A percentile compares a stretch with the other conserved stretches of the same genome.
Evolutionary conservation across 2,329 filamentous ascomycete species (phyloP).

Genomic region (Elsinoe australis): DNA sequence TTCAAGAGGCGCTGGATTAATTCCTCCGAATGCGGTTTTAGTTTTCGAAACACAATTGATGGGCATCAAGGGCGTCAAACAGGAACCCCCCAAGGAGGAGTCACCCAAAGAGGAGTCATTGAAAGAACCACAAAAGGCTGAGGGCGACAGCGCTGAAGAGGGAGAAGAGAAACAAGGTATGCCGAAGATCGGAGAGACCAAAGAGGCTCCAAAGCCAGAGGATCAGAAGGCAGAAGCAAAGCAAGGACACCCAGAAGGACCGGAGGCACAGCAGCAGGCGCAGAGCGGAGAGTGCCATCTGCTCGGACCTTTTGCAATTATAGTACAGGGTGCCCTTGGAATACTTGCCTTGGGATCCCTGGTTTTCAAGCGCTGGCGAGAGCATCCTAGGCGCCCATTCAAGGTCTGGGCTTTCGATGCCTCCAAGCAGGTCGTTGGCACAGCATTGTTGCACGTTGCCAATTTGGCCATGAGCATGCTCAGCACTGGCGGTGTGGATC

Average conservation of each 20-base stretch:
- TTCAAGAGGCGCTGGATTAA: constrained; percentile 59
- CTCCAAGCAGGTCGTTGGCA: constrained; percentile 94
- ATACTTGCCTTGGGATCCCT: constrained; percentile 74
- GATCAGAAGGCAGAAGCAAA: constrained; percentile 3
- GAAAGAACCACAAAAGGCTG: too few species aligned
- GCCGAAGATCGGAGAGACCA: constrained; percentile 4
- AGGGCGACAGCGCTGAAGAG: not conserved
- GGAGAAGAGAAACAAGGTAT: constrained; percentile 11
- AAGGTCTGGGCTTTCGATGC: constrained; percentile 98
- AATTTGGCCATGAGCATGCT: constrained; percentile 97
- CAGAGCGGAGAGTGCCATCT: constrained; percentile 69
- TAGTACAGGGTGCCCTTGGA: constrained; percentile 84
- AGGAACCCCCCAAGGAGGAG: constrained; percentile 3
- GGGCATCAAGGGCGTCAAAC: constrained; percentile 63
- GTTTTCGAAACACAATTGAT: constrained; percentile 91
- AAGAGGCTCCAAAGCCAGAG: constrained; percentile 20
- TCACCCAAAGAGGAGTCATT: too few species aligned
- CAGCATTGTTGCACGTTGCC: constrained; percentile 79
- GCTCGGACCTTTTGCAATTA: constrained; percentile 79
- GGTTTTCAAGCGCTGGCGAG: constrained; percentile 88
- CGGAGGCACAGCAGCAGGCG: not conserved
- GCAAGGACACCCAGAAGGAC: constrained; percentile 13
- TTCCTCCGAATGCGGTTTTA: constrained; percentile 72
- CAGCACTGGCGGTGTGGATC: constrained; percentile 73
- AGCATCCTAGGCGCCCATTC: constrained; percentile 81